These are phyloP conservation scores for Colletotrichum eremochloae DNA, from an alignment of 2,329 filamentous ascomycete species.

Conservation along the genomic window DNA sequence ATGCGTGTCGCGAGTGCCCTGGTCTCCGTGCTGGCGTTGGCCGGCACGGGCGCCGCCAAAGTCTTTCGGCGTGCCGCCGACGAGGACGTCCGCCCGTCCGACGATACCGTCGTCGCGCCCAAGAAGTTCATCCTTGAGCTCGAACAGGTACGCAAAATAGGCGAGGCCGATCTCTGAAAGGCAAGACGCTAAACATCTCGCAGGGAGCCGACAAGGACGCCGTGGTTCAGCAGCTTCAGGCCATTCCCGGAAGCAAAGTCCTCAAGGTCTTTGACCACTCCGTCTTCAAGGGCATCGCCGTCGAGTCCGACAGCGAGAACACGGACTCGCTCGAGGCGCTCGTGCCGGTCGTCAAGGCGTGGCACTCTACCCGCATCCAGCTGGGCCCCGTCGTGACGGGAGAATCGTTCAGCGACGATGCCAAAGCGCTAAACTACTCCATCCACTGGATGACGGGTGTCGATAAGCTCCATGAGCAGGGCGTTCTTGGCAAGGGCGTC, in stretches of 20 bases:
- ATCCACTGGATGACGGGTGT: slow-evolving; percentile 56
- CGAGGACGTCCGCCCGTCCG: slow-evolving; percentile 17
- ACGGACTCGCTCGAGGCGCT: slow-evolving; percentile 42
- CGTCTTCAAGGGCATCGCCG: slow-evolving; percentile 48
- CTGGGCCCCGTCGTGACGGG: slow-evolving; percentile 34
- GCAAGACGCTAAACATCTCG: neutral
- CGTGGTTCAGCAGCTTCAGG: slow-evolving; percentile 34
- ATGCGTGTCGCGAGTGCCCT: slow-evolving; percentile 34
- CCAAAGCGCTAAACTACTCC: slow-evolving; percentile 49
- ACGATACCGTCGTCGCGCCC: slow-evolving; percentile 27
- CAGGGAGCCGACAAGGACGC: slow-evolving; percentile 37
- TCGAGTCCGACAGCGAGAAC: slow-evolving; percentile 42
- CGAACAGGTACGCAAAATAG: slow-evolving; percentile 12
- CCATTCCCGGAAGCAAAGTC: slow-evolving; percentile 30
- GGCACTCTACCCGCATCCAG: slow-evolving; percentile 38
- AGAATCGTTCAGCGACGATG: slow-evolving; percentile 35
- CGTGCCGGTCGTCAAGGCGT: slow-evolving; percentile 35
- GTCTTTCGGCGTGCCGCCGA: slow-evolving; percentile 25
- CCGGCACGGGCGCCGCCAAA: slow-evolving; percentile 29
- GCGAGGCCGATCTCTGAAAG: neutral
- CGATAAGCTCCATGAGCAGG: slow-evolving; percentile 53
- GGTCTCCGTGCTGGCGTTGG: slow-evolving; percentile 35
- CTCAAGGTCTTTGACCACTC: slow-evolving; percentile 45
- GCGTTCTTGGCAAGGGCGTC: slow-evolving; percentile 54
- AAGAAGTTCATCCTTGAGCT: slow-evolving; percentile 42